Evolutionary conservation across 768 basidiomycete species (phyloP), one percentile per base, ranked within the genome.

Genomic region (Boletellus emodensis): DNA sequence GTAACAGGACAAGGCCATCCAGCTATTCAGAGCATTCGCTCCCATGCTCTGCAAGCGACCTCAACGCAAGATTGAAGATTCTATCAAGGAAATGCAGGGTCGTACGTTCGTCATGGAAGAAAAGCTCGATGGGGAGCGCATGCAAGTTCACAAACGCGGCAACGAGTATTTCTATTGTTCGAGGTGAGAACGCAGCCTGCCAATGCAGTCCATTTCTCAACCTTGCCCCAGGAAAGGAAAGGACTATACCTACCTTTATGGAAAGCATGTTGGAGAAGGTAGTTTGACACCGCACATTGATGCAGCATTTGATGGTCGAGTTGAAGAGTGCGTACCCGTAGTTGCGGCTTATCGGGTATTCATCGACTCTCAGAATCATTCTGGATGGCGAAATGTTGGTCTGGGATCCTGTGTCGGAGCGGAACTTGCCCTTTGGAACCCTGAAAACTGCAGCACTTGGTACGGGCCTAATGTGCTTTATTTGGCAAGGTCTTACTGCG

Each of bases 341-440:
- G 30, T 38, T 17, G 6, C 18, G 12, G 15, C 17, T 18, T 4
- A 32, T 40, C 43, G 47, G 30, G 50, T 52, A 24, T 32, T 63
- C 26, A 62, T 22, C 32, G 45, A 8, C 6, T 17, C 20, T 3
- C 50, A 97, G 95, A 44, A 86, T 95, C 58, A 90, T 98, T 41
- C 68, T 99, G 13, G 96, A 99, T 58, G 96, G 96, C 0, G 96
- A 99, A 67, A 98, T 99, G 95, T 73, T 99, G 30, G 95, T 97
- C 3, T 98, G 90, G 89, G 96, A 98, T 67, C 95, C 95, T 0
- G 75, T 87, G 3, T 84, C 90, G 1, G 85, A 87, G 59, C 82
- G 90, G 18, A 90, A 91, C 61, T 72, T 96, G 17, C 91, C 95
- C 0, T 98, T 99, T 54, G 96, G 96, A 2, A 89, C 84, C 0